phyloP scores from a whole-genome alignment of 805 yeast species.

The Cyberlindnera xylosilytica region DNA sequence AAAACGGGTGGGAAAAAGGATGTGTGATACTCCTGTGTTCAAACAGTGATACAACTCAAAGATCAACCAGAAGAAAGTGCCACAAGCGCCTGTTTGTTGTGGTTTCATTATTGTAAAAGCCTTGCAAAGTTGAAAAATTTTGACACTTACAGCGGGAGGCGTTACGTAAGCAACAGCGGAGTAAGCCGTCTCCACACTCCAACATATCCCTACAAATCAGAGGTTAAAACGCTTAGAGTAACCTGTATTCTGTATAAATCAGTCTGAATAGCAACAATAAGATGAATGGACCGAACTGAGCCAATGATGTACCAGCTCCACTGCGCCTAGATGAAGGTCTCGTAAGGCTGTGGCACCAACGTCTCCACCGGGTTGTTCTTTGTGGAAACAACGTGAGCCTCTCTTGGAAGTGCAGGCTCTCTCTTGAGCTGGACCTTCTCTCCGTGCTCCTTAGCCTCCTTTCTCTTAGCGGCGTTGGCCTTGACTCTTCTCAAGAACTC shows the following conservation, averaged over 20 bases:
- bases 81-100: neutral
- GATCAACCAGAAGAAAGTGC: neutral
- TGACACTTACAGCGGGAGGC: neutral
- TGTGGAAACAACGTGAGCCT: conserved; percentile 75
- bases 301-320: too few species aligned
- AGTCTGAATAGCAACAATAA: too few species aligned
- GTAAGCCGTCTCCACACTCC: too few species aligned
- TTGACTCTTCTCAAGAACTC: conserved; percentile 97
- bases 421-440: conserved; percentile 88
- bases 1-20: too few species aligned
- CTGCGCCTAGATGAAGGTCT: conserved; percentile 75
- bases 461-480: conserved; percentile 85
- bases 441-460: conserved; percentile 91
- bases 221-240: too few species aligned
- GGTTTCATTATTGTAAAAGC: conserved; percentile 3
- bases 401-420: conserved; percentile 96
- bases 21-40: too few species aligned
- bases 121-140: conserved; percentile 9
- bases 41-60: neutral
- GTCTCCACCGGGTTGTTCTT: conserved; percentile 82
- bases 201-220: too few species aligned
- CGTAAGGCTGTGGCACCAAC: conserved; percentile 97
- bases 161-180: too few species aligned
- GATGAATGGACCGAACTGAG: too few species aligned
- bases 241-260: too few species aligned